Percentiles rank a stretch among this genome's conserved stretches.
These are phyloP conservation scores for Xylariaceae sp. DNA, from an alignment of 2,329 filamentous ascomycete species.

Conservation along the genomic window DNA sequence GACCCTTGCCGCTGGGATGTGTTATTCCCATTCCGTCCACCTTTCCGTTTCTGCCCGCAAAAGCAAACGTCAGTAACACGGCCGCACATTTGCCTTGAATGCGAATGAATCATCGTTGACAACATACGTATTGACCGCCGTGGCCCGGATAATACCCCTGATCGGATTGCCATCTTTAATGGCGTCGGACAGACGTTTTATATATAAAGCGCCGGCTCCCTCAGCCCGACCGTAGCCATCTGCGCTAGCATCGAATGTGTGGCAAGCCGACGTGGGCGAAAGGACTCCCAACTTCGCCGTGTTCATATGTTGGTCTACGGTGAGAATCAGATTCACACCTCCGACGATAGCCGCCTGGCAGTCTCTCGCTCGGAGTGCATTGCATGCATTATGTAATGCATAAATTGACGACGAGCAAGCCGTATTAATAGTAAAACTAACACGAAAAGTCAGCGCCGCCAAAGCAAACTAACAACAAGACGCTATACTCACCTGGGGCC, in stretches of 20 bases:
- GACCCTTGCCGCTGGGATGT: slow-evolving; percentile 24
- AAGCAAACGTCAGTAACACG: slow-evolving; percentile 21
- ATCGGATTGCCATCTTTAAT: slow-evolving; percentile 27
- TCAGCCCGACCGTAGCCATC: slow-evolving; percentile 31
- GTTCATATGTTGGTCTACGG: slow-evolving; percentile 28
- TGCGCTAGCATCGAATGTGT: slow-evolving; percentile 30
- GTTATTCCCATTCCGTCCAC: slow-evolving; percentile 30
- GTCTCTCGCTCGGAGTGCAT: slow-evolving; percentile 30
- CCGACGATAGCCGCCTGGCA: slow-evolving; percentile 35
- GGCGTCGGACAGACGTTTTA: slow-evolving; percentile 29
- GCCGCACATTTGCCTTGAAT: slow-evolving; percentile 17
- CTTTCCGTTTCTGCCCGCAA: slow-evolving; percentile 23
- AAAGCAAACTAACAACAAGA: neutral
- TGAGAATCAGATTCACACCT: slow-evolving; percentile 36
- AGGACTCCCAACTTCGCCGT: slow-evolving; percentile 33
- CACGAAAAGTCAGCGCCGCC: neutral
- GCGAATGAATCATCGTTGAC: too few species aligned
- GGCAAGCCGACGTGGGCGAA: slow-evolving; percentile 32
- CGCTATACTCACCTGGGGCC: slow-evolving; percentile 26
- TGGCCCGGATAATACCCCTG: slow-evolving; percentile 24
- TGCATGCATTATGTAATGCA: slow-evolving; percentile 32
- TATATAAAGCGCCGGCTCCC: slow-evolving; percentile 23
- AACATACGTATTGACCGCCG: slow-evolving; percentile 25
- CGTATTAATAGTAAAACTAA: slow-evolving; percentile 27
- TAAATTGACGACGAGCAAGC: slow-evolving; percentile 39